Evolutionary conservation across 225 moss, liverwort and hornwort species (phyloP), one percentile per base, ranked within the genome.

Genomic region (Sphagnum tenellum): DNA sequence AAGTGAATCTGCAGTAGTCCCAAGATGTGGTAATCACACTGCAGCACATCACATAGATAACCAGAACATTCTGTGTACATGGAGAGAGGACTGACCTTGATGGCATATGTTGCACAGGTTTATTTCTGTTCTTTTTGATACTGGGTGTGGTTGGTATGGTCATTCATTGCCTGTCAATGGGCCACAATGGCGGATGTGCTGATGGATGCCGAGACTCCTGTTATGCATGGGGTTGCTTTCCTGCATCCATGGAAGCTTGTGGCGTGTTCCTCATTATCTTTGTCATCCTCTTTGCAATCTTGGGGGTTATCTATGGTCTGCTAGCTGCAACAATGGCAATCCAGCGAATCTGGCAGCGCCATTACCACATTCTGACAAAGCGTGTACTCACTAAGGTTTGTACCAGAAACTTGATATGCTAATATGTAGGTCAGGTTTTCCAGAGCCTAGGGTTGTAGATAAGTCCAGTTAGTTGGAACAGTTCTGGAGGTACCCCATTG

Each of bases 191-290:
- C 13, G 74, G 69, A 50, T 78, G 78, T 13, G 57, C 74, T 58
- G 74, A 70, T 12, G 74, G 74, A n/a, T 74, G 72, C 60, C 78
- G 71, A 11, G 67, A 74, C 69, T 67, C 67, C 29, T 78, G 78
- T 56, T 78, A 78, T 29, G 78, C 74, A 44, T 74, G 74, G 78
- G 74, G 64, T 48, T 78, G 78, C 64, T 78, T 78, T 62, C 78
- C 78, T 46, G 78, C 78, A 59, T 78, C 78, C 3, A 60, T 78
- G 6, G 78, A 78, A 64, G 78, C 74, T 3, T 78, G 74, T 68
- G 78, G 78, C 52, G 71, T 70, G 1, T 71, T 78, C 5, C 71
- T 78, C 47, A 67, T 78, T 9, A 70, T 74, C 49, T 78, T 78
- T 44, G 72, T 78, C 3, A 67, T 78, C 53, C 70, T 78, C 63